Base-by-base conservation (phyloP, 2,329 filamentous ascomycete species). In the Orbilia blumenaviensis region DNA sequence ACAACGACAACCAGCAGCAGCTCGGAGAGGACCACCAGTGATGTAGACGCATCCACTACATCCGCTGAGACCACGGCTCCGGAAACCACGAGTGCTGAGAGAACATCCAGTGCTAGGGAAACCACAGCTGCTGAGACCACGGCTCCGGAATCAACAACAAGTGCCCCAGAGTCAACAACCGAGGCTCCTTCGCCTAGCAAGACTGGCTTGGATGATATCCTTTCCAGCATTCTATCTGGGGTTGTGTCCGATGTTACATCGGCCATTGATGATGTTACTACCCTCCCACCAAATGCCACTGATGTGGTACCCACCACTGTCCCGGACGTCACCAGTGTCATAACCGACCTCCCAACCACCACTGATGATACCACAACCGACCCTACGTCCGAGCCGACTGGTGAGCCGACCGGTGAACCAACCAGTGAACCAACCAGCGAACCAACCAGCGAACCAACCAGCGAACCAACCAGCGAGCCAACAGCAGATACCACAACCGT, bases 231-330 rank as follows among this genome's bases (percentile, higher is more conserved):
- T 9, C 41, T 68, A 2, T 71, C 54, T 23, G 61, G 36, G 14
- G 36, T 58, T 14, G 69, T 75, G 12, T 72, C 77, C 3, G 79
- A 80, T 36, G 82, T 81, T 12, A 81, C 82, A 0, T 77, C 82
- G 4, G 73, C 82, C 9, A 76, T 80, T 36, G 77, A 78, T 14
- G 81, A 80, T 78, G 80, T 79, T 0, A 78, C 80, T 27, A 73
- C 79, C 12, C 78, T 81, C 6, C 66, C 75, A 12, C 71, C 79
- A 10, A 61, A 72, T 63, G 14, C 12, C 25, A 64, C 76, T 38
- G 60, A 74, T n/a, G 50, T 64, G n/a, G 62, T 74, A 10, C 50
- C 58, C 4, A 66, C 68, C 29, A 48, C 69, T 2, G 18, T 62
- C 5, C 44, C 44, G 10, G 64, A 48, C 72, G 23, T 71, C 81